A percentile compares a stretch with the other conserved stretches of the same genome.
Evolutionary conservation across 2,329 filamentous ascomycete species (phyloP).

Genomic region (Aspergillus transmontanensis): DNA sequence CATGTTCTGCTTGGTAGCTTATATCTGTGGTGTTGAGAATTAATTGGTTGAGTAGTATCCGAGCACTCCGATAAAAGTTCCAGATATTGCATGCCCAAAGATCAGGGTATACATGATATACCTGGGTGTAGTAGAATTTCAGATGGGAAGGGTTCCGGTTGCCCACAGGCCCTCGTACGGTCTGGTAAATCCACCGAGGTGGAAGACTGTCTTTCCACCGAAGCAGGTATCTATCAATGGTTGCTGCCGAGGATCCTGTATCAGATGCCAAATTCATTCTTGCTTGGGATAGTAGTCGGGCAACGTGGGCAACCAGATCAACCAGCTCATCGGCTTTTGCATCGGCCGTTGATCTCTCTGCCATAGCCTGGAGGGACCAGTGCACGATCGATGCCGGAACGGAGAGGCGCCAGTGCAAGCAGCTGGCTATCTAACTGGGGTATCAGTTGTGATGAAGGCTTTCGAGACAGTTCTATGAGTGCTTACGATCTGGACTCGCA

Average conservation of each 20-base stretch:
- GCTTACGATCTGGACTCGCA: slow-evolving; percentile 10
- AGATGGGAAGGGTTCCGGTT: not conserved
- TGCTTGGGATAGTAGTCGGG: not conserved
- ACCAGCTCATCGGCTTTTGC: slow-evolving; percentile 3
- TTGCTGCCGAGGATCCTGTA: not conserved
- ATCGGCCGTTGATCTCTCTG: not conserved
- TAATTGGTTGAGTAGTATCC: slow-evolving; percentile 9
- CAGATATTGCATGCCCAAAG: slow-evolving; percentile 15
- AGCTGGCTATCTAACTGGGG: slow-evolving; percentile 9
- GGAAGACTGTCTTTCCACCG: not conserved
- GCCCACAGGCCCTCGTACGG: not conserved
- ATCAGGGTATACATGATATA: slow-evolving; percentile 11
- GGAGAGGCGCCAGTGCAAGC: not conserved
- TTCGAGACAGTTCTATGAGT: too few species aligned
- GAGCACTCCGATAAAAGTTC: slow-evolving; percentile 12
- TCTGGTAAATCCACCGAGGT: not conserved
- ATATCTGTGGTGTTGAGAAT: not conserved
- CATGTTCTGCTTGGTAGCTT: not conserved
- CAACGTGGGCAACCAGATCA: not conserved
- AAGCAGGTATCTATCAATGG: not conserved
- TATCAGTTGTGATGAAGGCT: not conserved
- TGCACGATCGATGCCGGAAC: not conserved
- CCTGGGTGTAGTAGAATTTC: not conserved
- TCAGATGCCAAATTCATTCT: not conserved
- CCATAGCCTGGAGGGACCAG: not conserved